These are phyloP conservation scores for Trichoderma semiorbis DNA, from an alignment of 2,329 filamentous ascomycete species.

Conservation along the genomic window DNA sequence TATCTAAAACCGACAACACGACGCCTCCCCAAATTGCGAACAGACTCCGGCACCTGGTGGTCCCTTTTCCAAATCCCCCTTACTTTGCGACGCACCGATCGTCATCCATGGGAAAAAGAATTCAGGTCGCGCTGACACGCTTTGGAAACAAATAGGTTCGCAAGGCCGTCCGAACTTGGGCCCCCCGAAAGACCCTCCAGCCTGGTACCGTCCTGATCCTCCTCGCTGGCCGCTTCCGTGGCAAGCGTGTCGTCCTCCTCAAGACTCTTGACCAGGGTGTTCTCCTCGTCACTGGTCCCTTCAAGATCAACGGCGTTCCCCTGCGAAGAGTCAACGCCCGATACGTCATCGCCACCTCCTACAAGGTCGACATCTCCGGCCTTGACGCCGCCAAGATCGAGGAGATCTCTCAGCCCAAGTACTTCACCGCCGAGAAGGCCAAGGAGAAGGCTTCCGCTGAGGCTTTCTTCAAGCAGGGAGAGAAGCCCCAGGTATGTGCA, in stretches of 20 bases:
- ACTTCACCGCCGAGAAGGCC: conserved; percentile 95
- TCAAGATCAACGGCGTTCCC: conserved; percentile 99
- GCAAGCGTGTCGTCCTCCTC: conserved; percentile 99
- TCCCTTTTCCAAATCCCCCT: neutral
- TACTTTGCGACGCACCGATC: neutral
- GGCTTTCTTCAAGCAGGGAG: conserved; percentile 98
- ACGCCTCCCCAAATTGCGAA: conserved; percentile 8
- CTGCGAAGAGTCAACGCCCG: conserved; percentile 90
- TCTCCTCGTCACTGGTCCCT: conserved; percentile 97
- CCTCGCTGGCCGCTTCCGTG: conserved; percentile 98
- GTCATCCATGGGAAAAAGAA: neutral
- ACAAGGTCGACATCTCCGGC: conserved; percentile 78
- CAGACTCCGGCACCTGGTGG: neutral
- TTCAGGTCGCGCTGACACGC: conserved; percentile 29
- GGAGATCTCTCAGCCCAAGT: conserved; percentile 71
- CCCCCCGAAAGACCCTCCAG: conserved; percentile 83
- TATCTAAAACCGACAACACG: neutral
- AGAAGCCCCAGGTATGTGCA: conserved; percentile 87
- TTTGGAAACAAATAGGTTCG: conserved; percentile 63
- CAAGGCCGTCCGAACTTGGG: conserved; percentile 86
- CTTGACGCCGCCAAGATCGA: conserved; percentile 89
- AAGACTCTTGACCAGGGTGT: conserved; percentile 97
- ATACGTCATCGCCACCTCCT: conserved; percentile 89
- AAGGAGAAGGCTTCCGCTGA: conserved; percentile 97
- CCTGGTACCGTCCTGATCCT: conserved; percentile 97